phyloP scores from a whole-genome alignment of 768 basidiomycete species.

The Rhodotorula taiwanensis region DNA sequence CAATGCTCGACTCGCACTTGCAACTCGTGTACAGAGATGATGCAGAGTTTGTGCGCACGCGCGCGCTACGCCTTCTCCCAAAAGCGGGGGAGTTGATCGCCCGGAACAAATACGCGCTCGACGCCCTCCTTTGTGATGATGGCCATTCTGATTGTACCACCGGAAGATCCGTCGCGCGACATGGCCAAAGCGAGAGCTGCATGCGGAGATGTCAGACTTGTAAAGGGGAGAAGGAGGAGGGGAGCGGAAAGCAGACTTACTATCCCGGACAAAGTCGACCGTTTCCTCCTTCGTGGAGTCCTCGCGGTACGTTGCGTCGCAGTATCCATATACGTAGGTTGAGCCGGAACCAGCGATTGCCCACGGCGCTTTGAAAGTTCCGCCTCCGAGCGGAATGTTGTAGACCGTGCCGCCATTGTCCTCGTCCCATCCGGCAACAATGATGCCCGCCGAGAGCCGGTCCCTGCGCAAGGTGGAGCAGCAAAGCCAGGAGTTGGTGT shows the following conservation, averaged over 20 bases:
- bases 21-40: too few relatives aligned
- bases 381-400: slow-evolving; percentile 94
- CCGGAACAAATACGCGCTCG: slow-evolving; percentile 85
- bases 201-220: not conserved
- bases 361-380: slow-evolving; percentile 95
- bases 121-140: slow-evolving; percentile 90
- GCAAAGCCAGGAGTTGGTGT: too few relatives aligned
- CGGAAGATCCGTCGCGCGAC: slow-evolving; percentile 95
- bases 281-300: slow-evolving; percentile 87
- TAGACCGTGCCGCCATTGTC: slow-evolving; percentile 85
- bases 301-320: slow-evolving; percentile 93
- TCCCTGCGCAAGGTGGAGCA: too few relatives aligned
- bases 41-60: too few relatives aligned
- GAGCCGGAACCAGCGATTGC: slow-evolving; percentile 91
- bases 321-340: slow-evolving; percentile 97
- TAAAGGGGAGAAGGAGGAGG: too few relatives aligned
- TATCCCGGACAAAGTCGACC: slow-evolving; percentile 88
- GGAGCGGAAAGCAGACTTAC: slow-evolving; percentile 51
- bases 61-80: too few relatives aligned
- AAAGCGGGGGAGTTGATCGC: slow-evolving; percentile 24
- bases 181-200: slow-evolving; percentile 88
- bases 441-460: slow-evolving; percentile 78
- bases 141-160: slow-evolving; percentile 94
- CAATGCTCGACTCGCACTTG: too few relatives aligned
- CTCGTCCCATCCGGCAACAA: slow-evolving; percentile 96